These are phyloP conservation scores for Sicyos edulis DNA, from an alignment of 306 rosid genomes.

Conservation along the genomic window DNA sequence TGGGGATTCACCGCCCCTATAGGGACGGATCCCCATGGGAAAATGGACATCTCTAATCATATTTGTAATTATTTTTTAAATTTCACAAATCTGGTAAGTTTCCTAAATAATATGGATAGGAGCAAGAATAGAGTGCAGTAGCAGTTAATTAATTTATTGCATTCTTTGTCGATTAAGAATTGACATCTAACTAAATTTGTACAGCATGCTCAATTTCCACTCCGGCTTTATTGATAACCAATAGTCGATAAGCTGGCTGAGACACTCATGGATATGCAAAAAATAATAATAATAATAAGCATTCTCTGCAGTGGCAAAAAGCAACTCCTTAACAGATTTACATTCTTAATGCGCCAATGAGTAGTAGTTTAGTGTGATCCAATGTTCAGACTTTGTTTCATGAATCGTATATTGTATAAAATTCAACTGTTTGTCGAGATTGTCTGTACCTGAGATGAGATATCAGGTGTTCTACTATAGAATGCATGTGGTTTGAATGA, in stretches of 20 bases:
- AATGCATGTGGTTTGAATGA: background rate
- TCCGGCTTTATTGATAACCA: background rate
- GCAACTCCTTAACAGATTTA: background rate
- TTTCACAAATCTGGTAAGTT: too few species aligned
- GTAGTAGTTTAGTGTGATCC: background rate
- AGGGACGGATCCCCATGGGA: too few species aligned
- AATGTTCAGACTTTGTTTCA: background rate
- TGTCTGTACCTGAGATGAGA: too few species aligned
- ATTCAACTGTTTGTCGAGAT: too few species aligned
- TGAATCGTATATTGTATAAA: background rate
- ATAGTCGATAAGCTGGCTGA: too few species aligned
- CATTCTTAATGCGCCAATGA: background rate
- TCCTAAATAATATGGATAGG: too few species aligned
- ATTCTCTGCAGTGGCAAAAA: background rate
- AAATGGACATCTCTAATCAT: too few species aligned
- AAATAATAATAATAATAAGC: background rate
- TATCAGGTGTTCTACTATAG: background rate
- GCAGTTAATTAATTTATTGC: background rate
- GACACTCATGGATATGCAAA: too few species aligned
- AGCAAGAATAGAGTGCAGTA: background rate
- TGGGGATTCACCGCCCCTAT: too few species aligned
- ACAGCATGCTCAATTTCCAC: background rate
- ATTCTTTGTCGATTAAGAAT: background rate
- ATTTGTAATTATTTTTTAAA: too few species aligned
- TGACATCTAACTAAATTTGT: background rate